Evolutionary conservation across 352 stramenopile species (phyloP).

Genomic region (Phytophthora ramorum): DNA sequence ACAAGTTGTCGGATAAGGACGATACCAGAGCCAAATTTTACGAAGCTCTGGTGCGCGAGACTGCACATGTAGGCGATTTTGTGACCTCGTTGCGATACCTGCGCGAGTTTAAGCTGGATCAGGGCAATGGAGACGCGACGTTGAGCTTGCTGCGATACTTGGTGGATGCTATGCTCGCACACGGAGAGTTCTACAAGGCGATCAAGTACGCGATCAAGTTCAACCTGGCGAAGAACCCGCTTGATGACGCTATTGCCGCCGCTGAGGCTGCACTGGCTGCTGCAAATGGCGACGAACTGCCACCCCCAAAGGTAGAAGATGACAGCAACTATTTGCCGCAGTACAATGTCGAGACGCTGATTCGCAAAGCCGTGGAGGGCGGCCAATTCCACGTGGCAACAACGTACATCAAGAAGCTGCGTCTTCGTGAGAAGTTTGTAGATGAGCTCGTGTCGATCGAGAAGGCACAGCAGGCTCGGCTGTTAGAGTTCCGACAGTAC

Average conservation of each 20-base stretch:
- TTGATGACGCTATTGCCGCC: slow-evolving; percentile 37
- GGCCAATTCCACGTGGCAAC: slow-evolving; percentile 80
- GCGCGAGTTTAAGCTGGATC: slow-evolving; percentile 83
- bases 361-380: slow-evolving; percentile 61
- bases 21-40: slow-evolving; percentile 47
- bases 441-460: slow-evolving; percentile 70
- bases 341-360: slow-evolving; percentile 61
- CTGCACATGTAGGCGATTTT: slow-evolving; percentile 72
- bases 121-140: slow-evolving; percentile 42
- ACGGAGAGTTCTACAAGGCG: slow-evolving; percentile 87
- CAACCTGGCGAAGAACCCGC: slow-evolving; percentile 50
- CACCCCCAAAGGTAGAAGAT: slow-evolving; percentile 21
- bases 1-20: slow-evolving; percentile 65
- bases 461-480: slow-evolving; percentile 49
- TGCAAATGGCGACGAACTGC: slow-evolving; percentile 24
- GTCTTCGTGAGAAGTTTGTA: slow-evolving; percentile 65
- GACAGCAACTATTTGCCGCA: slow-evolving; percentile 39
- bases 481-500: slow-evolving; percentile 74
- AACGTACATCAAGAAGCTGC: slow-evolving; percentile 85
- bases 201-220: slow-evolving; percentile 92
- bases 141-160: slow-evolving; percentile 56
- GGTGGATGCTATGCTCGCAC: slow-evolving; percentile 70
- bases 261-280: slow-evolving; percentile 38
- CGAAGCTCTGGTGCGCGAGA: slow-evolving; percentile 65
- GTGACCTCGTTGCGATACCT: slow-evolving; percentile 69